Evolutionary conservation across 2,329 filamentous ascomycete genomes (phyloP), one percentile per base, ranked within the genome.

Genomic region (Neopestalotiopsis clavispora): DNA sequence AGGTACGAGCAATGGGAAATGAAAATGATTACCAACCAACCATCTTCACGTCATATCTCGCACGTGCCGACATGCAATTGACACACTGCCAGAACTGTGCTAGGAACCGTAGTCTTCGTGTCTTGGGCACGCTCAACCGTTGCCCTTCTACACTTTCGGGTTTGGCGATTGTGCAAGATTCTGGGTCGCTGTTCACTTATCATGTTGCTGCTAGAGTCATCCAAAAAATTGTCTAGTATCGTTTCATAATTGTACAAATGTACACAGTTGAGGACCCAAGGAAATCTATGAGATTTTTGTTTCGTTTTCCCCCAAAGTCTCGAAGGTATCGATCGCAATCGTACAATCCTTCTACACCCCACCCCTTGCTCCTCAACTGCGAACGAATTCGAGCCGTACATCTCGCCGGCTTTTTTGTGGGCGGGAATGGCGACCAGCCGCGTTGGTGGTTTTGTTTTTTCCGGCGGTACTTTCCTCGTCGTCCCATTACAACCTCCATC

Each of bases 181-280:
- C 17, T 52, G n/a, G 6, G 6, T 52, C n/a, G 45, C 17, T 20
- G 3, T 52, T 62, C 59, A 62, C 57, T 38, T 62, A 13, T 62
- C 59, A 62, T 62, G 30, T 62, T 62, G 59, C 34, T 62, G 13
- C 12, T 40, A 17, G n/a, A 62, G 45, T 13, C 30, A 14, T n/a
- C 30, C 10, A 13, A 30, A 23, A 56, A 58, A 56, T 4, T n/a
- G 63, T 73, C 72, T 73, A 72, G 71, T 52, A 72, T 72, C 70
- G 71, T 75, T 68, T 74, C 76, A 74, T 70, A 52, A 72, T 79
- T 73, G 73, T 75, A 75, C 75, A 77, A 72, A 76, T 78, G 75
- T 77, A 77, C 75, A 78, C 66, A 70, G 72, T 52, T 52, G 45
- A 69, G 67, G 71, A 76, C 72, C 67, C 70, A 75, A 76, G 69